Evolutionary conservation across 2,329 filamentous ascomycete genomes (phyloP).

Genomic region (Neonectria hederae): DNA sequence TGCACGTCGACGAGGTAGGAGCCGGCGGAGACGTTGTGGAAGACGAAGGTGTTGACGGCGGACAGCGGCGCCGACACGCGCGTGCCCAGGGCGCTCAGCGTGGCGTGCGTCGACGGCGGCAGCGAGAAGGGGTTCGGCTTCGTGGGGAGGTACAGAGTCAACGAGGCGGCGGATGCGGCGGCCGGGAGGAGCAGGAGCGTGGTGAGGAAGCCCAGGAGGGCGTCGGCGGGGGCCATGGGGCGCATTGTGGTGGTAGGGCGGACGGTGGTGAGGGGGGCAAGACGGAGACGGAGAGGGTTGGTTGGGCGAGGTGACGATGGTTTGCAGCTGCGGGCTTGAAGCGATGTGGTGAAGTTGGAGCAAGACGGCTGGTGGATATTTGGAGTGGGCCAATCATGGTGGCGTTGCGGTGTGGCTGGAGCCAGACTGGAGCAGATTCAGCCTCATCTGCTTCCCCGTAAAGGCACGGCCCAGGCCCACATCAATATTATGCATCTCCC

Average conservation of each 20-base stretch:
- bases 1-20: conserved; percentile 87
- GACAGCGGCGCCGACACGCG: conserved; percentile 69
- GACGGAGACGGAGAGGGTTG: neutral
- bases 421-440: conserved; percentile 6
- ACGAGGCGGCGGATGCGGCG: conserved; percentile 44
- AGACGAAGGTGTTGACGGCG: conserved; percentile 75
- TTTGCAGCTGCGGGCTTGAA: conserved; percentile 5
- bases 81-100: conserved; percentile 56
- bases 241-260: conserved; percentile 44
- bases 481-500: neutral
- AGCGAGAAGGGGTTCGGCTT: conserved; percentile 63
- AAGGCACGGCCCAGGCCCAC: neutral
- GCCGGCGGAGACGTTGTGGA: conserved; percentile 74
- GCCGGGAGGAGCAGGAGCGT: conserved; percentile 49
- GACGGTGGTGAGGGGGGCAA: neutral
- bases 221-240: conserved; percentile 43
- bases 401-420: conserved; percentile 28
- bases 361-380: conserved; percentile 10
- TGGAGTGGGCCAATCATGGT: conserved; percentile 36
- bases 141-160: conserved; percentile 58
- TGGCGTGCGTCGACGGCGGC: conserved; percentile 73
- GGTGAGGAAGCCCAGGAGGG: conserved; percentile 49
- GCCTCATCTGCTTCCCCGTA: conserved; percentile 24
- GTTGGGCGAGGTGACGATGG: conserved; percentile 13
- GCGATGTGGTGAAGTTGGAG: conserved; percentile 32